Evolutionary conservation across 768 basidiomycete genomes (phyloP).

Genomic region (Psilocybe cubensis): DNA sequence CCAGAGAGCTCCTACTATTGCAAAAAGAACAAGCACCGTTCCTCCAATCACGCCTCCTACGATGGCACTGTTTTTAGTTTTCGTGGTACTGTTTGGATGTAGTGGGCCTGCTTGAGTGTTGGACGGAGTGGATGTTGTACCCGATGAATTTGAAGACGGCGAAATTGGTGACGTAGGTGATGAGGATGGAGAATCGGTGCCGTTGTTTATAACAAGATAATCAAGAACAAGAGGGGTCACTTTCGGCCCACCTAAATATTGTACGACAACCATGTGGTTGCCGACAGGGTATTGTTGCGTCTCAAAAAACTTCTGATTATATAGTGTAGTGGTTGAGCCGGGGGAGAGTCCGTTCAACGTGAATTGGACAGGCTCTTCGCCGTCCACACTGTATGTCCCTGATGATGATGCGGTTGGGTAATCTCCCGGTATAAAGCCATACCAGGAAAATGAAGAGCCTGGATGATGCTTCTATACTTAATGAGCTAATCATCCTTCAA

Average conservation of each 20-base stretch:
- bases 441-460: constrained; percentile 22
- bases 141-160: not conserved
- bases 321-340: constrained; percentile 7
- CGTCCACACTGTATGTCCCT: constrained; percentile 27
- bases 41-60: not conserved
- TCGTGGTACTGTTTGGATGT: no score
- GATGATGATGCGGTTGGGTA: constrained; percentile 16
- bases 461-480: not conserved
- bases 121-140: no score
- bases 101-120: no score
- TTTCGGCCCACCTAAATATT: constrained; percentile 18
- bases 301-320: constrained; percentile 26
- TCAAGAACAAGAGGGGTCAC: constrained; percentile 26
- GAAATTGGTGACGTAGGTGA: not conserved
- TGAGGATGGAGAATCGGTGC: not conserved
- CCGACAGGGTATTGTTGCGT: constrained; percentile 20
- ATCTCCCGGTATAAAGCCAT: constrained; percentile 22
- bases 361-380: not conserved
- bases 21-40: not conserved
- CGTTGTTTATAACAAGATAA: constrained; percentile 12
- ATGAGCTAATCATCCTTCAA: not conserved
- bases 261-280: constrained; percentile 26
- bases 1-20: not conserved
- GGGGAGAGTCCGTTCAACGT: constrained; percentile 13
- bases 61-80: not conserved